phyloP scores from a whole-genome alignment of 202 grass and related monocot genomes.

The Eragrostis tef region DNA sequence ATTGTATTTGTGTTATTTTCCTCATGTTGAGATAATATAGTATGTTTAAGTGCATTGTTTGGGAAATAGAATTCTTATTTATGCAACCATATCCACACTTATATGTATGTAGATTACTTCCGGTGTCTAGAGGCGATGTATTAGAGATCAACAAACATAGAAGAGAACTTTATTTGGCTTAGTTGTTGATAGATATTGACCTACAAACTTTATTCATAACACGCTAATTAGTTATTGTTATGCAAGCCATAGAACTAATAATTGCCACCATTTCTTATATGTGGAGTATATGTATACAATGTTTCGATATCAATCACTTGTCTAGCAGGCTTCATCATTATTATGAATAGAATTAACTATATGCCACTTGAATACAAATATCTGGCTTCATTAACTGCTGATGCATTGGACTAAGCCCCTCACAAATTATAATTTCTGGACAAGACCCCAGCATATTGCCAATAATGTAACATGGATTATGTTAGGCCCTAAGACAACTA shows the following conservation, averaged over 20 bases:
- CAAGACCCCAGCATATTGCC: background rate
- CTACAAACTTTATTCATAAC: background rate
- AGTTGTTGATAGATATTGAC: background rate
- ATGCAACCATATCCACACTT: background rate
- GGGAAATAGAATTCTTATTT: background rate
- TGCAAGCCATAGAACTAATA: background rate
- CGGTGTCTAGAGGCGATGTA: background rate
- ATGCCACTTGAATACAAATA: background rate
- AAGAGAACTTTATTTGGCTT: background rate
- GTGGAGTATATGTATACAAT: background rate
- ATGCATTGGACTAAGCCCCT: background rate
- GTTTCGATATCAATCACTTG: background rate
- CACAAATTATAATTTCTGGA: background rate
- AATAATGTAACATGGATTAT: background rate
- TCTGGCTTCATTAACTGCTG: background rate
- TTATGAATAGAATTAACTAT: background rate
- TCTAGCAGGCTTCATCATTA: background rate
- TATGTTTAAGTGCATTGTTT: background rate
- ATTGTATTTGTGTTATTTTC: too few species aligned
- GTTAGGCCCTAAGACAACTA: background rate
- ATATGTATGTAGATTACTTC: background rate
- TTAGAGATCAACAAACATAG: background rate
- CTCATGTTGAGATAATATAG: background rate
- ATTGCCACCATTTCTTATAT: background rate
- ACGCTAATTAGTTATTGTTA: too few species aligned